These are phyloP conservation scores for Amphirosellinia nigrospora DNA, from an alignment of 495 filamentous ascomycete species.

Conservation along the genomic window DNA sequence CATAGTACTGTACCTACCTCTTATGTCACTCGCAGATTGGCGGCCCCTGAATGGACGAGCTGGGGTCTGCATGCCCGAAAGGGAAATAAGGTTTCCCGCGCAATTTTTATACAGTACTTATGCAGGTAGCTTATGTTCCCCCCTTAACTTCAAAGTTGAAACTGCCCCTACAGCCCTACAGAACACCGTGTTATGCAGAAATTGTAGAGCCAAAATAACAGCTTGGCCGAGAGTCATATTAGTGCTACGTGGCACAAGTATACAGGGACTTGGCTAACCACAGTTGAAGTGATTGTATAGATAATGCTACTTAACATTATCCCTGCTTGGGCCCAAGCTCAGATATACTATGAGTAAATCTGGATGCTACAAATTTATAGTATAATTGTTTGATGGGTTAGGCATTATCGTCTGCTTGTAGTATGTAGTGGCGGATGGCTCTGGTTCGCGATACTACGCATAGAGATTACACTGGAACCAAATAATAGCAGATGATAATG, in stretches of 20 bases:
- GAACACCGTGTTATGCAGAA: neutral
- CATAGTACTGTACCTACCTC: too few species aligned
- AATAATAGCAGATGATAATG: neutral
- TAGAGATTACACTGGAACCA: too few species aligned
- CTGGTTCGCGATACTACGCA: too few species aligned
- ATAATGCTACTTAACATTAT: neutral
- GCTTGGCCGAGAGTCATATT: slow-evolving; percentile 11
- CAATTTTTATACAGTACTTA: neutral
- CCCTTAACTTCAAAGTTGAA: too few species aligned
- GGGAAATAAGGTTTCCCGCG: neutral
- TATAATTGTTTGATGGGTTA: neutral
- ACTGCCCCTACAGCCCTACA: neutral
- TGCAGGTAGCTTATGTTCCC: too few species aligned
- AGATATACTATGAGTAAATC: too few species aligned
- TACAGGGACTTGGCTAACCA: neutral
- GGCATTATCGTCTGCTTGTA: neutral
- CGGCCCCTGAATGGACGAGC: slow-evolving; percentile 6
- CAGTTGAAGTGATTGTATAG: too few species aligned
- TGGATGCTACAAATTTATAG: neutral
- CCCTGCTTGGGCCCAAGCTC: neutral
- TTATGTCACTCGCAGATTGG: neutral
- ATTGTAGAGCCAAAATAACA: neutral
- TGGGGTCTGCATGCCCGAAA: slow-evolving; percentile 3
- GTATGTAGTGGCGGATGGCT: neutral
- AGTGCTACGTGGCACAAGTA: neutral